Percentiles rank a stretch among this genome's conserved stretches.
phyloP scores from a whole-genome alignment of 2,329 filamentous ascomycete species.

The Exophiala sp. region DNA sequence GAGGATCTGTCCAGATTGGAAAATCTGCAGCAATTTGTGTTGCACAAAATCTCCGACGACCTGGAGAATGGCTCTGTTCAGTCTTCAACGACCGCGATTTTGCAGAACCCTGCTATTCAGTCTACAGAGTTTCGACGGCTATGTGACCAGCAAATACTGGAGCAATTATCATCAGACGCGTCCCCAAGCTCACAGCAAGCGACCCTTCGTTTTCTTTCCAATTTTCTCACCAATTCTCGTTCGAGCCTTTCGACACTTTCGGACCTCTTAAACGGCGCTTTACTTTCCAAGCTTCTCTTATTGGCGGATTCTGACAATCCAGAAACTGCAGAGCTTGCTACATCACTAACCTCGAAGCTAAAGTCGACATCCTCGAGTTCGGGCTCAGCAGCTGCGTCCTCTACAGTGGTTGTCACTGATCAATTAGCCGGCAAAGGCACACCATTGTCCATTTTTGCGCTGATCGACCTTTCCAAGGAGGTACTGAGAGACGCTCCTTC shows the following conservation, averaged over 20 bases:
- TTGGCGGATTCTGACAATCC: conserved; percentile 20
- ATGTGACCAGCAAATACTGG: conserved; percentile 19
- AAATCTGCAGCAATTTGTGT: conserved; percentile 26
- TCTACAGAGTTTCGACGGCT: conserved; percentile 35
- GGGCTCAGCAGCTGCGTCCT: conserved; percentile 10
- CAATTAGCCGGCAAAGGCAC: conserved; percentile 23
- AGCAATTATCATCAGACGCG: conserved; percentile 14
- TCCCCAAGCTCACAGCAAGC: conserved; percentile 16
- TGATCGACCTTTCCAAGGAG: conserved; percentile 54
- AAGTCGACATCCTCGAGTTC: conserved; percentile 5
- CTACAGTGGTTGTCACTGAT: conserved; percentile 21
- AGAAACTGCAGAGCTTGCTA: conserved; percentile 17
- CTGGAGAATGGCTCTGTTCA: conserved; percentile 28
- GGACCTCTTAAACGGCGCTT: not conserved
- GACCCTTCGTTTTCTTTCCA: conserved; percentile 9
- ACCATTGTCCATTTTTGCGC: conserved; percentile 21
- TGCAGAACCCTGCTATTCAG: conserved; percentile 35
- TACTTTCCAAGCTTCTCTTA: conserved; percentile 22
- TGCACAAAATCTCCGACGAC: conserved; percentile 39
- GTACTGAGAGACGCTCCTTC: conserved; percentile 37
- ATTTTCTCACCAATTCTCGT: not conserved
- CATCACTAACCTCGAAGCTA: conserved; percentile 13
- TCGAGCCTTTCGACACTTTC: not conserved
- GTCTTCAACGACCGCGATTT: conserved; percentile 32
- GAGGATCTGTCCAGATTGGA: conserved; percentile 4